Evolutionary conservation across 78 protist species (phyloP), one percentile per base, ranked within the genome.

Genomic region (Dictyostelium firmibasis): DNA sequence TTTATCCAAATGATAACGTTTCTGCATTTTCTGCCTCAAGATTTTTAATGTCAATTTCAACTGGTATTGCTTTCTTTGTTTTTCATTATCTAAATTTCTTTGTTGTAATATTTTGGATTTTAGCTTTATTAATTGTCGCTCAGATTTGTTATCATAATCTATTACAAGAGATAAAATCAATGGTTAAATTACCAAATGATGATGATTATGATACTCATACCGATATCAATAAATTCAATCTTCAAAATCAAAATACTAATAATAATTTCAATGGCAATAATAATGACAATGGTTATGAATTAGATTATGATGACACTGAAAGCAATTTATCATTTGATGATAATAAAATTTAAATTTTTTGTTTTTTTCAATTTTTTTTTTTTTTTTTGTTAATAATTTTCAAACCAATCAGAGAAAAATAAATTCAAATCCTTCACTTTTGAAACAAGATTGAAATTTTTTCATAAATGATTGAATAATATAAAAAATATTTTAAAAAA

Each of bases 1-100:
- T 76, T 4, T 88, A 75, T 60, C 72, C 86, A 33, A 78, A 31
- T 29, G 83, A 87, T 10, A 87, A 87, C 43, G 83, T 78, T 38
- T 11, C 85, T 1, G 60, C 64, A 38, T 87, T 70, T 75, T 87
- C 93, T 2, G 81, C 77, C 3, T 35, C 91, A 25, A 69, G 91
- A 67, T 84, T 84, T 33, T 10, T 64, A 8, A 62, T 38, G 50
- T 69, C 82, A 7, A 62, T 84, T 5, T 25, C 47, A 0, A 84
- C 91, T 18, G 81, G 70, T 5, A 29, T 70, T 29, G 44, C 70
- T 9, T 84, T 84, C 81, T 84, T 84, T 29, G 31, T 44, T 27
- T 84, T 84, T 16, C 25, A 43, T 14, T 67, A 69, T 44, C 4
- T 84, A 2, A 11, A 38, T 35, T 29, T 83, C 33, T 83, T 50